These are phyloP conservation scores for Irpex rosettiformis DNA, from an alignment of 1,284 basidiomycete species.

Conservation along the genomic window DNA sequence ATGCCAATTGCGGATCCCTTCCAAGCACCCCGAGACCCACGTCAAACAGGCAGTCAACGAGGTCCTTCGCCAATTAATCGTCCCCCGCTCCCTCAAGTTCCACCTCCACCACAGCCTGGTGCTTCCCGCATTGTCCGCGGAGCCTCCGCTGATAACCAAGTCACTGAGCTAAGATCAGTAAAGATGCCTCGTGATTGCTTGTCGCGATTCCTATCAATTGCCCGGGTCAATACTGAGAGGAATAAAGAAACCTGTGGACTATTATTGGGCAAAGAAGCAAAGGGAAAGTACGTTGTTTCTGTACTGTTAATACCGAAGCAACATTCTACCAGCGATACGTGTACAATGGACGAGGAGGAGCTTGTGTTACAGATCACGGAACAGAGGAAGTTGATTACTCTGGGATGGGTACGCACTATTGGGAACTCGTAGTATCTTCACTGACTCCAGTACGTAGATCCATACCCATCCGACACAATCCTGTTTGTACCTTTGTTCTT, in stretches of 20 bases:
- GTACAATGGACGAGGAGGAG: slow-evolving; percentile 87
- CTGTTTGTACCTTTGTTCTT: slow-evolving; percentile 44
- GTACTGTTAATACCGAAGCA: slow-evolving; percentile 82
- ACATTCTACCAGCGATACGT: slow-evolving; percentile 81
- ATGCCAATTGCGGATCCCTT: slow-evolving; percentile 13
- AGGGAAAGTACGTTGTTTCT: slow-evolving; percentile 65
- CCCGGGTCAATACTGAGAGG: slow-evolving; percentile 53
- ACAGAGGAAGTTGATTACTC: slow-evolving; percentile 70
- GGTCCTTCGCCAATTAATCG: not conserved
- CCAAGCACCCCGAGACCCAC: slow-evolving; percentile 17
- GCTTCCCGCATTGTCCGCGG: slow-evolving; percentile 26
- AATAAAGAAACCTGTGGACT: slow-evolving; percentile 68
- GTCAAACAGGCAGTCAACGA: slow-evolving; percentile 1
- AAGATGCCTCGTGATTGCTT: slow-evolving; percentile 68
- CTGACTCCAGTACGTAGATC: slow-evolving; percentile 50
- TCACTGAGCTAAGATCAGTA: slow-evolving; percentile 52
- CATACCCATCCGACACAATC: slow-evolving; percentile 91
- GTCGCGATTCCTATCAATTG: slow-evolving; percentile 69
- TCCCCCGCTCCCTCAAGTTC: slow-evolving; percentile 1
- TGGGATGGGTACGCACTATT: slow-evolving; percentile 77
- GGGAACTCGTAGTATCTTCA: not conserved
- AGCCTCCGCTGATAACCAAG: slow-evolving; percentile 27
- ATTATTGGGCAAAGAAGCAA: slow-evolving; percentile 53
- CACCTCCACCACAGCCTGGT: slow-evolving; percentile 17
- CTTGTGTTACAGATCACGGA: slow-evolving; percentile 82